These are phyloP conservation scores for Dendryphion nanum DNA, from an alignment of 2,329 filamentous ascomycete species.

Conservation along the genomic window DNA sequence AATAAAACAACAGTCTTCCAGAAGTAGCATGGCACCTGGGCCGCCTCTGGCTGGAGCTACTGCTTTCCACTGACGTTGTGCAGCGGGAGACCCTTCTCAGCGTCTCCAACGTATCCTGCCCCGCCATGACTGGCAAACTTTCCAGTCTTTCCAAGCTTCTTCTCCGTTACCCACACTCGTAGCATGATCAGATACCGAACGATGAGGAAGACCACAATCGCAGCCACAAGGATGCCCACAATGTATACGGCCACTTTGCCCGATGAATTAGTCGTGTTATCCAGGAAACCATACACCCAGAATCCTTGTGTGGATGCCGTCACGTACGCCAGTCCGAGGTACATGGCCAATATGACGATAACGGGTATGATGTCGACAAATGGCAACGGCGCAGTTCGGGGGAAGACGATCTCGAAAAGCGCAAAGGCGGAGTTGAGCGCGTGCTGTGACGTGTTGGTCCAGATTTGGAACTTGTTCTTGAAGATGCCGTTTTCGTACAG, in stretches of 20 bases:
- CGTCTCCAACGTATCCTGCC: constrained; percentile 10
- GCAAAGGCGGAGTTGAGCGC: constrained; percentile 71
- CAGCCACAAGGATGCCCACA: constrained; percentile 46
- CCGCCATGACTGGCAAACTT: constrained; percentile 25
- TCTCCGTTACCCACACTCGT: constrained; percentile 45
- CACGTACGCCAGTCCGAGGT: constrained; percentile 72
- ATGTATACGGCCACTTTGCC: constrained; percentile 64
- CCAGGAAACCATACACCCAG: constrained; percentile 78
- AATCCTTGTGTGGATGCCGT: constrained; percentile 68
- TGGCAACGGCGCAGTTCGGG: constrained; percentile 62
- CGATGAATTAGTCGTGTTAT: constrained; percentile 50
- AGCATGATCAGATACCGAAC: constrained; percentile 40
- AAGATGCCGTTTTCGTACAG: constrained; percentile 34
- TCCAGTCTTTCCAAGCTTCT: constrained; percentile 41
- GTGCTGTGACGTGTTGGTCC: constrained; percentile 71
- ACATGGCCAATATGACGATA: constrained; percentile 68
- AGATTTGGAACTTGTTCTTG: constrained; percentile 33
- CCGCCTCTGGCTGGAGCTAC: too few species aligned
- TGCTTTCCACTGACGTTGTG: constrained; percentile 19
- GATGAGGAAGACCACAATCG: constrained; percentile 42
- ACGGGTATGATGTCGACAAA: constrained; percentile 68
- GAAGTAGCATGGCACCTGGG: too few species aligned
- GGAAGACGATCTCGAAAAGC: constrained; percentile 70
- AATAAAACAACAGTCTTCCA: too few species aligned
- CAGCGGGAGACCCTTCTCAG: constrained; percentile 18